Conservation (phyloP, 2,329 filamentous ascomycete genomes). For the Sclerotinia trifoliorum region DNA sequence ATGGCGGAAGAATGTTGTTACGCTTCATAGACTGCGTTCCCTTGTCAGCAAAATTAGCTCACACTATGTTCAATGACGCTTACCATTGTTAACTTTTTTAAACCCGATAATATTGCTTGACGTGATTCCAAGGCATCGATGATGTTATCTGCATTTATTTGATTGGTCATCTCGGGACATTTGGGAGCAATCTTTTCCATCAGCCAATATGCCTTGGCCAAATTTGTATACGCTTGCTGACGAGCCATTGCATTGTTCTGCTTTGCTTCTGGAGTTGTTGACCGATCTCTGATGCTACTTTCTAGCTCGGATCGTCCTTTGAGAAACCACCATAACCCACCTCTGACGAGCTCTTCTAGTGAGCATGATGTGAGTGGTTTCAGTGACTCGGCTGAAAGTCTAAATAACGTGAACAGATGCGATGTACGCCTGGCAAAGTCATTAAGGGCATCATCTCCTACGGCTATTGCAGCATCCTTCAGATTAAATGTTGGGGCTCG, state of each 20-base stretch:
- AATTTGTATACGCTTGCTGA: constrained; percentile 79
- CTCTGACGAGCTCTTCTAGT: constrained; percentile 67
- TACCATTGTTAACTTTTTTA: constrained; percentile 67
- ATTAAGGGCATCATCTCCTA: constrained; percentile 60
- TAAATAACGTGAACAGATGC: constrained; percentile 74
- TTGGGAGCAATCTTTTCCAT: constrained; percentile 49
- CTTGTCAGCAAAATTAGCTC: background rate
- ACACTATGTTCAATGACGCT: background rate
- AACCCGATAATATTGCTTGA: constrained; percentile 58
- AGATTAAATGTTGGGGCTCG: constrained; percentile 30
- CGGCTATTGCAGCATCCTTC: constrained; percentile 32
- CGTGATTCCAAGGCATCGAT: constrained; percentile 50
- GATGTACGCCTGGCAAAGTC: constrained; percentile 69
- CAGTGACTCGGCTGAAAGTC: constrained; percentile 71
- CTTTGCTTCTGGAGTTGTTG: constrained; percentile 53
- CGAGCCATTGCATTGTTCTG: constrained; percentile 55
- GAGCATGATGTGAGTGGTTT: constrained; percentile 63
- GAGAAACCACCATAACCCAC: constrained; percentile 86
- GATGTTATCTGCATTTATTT: constrained; percentile 27
- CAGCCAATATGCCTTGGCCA: constrained; percentile 88
- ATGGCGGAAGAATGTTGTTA: constrained; percentile 71
- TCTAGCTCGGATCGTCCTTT: constrained; percentile 77
- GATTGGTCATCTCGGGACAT: constrained; percentile 30
- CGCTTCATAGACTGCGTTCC: constrained; percentile 67
- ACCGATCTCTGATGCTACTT: constrained; percentile 63